Percentiles rank a stretch among this genome's conserved stretches.
Evolutionary conservation across 1,284 basidiomycete species (phyloP).

Genomic region (Ganoderma lucidum): DNA sequence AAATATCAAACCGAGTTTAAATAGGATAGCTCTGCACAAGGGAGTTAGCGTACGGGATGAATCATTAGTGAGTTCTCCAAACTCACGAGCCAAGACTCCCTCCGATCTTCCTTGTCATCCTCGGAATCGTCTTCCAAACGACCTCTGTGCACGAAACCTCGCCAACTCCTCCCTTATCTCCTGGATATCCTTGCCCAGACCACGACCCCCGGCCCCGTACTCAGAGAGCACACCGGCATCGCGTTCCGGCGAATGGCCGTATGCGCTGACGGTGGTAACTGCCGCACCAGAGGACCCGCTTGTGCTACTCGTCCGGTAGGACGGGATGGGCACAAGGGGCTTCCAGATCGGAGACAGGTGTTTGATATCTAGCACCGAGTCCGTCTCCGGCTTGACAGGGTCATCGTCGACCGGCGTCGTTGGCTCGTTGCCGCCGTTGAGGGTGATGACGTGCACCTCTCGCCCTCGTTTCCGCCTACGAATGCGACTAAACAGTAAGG

Average conservation of each 20-base stretch:
- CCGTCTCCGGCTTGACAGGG: neutral
- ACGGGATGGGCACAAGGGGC: neutral
- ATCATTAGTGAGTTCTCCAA: neutral
- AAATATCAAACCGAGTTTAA: neutral
- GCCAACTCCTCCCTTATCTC: constrained; percentile 12
- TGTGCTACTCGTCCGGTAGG: neutral
- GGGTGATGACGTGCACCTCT: neutral
- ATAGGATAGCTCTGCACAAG: neutral
- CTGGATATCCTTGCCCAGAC: neutral
- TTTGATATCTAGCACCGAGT: neutral
- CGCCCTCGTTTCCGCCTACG: neutral
- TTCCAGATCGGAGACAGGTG: neutral
- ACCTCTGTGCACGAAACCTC: neutral
- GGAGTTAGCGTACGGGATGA: neutral
- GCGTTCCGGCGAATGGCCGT: neutral
- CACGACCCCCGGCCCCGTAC: neutral
- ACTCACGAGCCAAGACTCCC: neutral
- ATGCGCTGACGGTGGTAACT: neutral
- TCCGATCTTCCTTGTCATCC: neutral
- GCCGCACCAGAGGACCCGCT: neutral
- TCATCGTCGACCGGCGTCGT: neutral
- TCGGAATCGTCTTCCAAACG: neutral
- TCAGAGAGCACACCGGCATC: neutral
- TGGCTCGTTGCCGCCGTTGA: neutral
- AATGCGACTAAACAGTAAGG: neutral